Conservation (phyloP, 2,329 filamentous ascomycete species). For the Cercospora sp. region DNA sequence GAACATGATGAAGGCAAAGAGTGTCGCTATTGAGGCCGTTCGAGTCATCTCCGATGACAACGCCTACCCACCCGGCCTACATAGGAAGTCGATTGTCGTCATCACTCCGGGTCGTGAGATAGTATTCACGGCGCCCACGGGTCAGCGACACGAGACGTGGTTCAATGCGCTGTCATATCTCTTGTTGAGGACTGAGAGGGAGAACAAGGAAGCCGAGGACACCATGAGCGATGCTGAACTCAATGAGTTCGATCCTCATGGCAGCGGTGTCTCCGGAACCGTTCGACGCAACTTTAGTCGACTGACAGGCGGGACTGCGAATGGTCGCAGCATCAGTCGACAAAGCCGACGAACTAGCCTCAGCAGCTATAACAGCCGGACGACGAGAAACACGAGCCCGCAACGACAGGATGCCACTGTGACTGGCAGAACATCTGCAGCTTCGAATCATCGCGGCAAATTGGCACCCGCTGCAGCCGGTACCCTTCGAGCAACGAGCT, state of each 20-base stretch:
- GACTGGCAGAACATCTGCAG: slow-evolving; percentile 15
- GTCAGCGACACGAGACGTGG: slow-evolving; percentile 96
- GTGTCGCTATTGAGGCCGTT: slow-evolving; percentile 89
- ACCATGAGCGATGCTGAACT: slow-evolving; percentile 61
- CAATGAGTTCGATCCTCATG: slow-evolving; percentile 75
- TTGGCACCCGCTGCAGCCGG: slow-evolving; percentile 2
- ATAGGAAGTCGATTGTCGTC: slow-evolving; percentile 89
- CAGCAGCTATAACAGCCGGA: slow-evolving; percentile 51
- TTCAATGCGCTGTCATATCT: slow-evolving; percentile 96
- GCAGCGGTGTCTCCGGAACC: slow-evolving; percentile 36
- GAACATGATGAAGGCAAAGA: slow-evolving; percentile 77
- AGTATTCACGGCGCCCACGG: slow-evolving; percentile 92
- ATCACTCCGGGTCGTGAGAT: slow-evolving; percentile 84
- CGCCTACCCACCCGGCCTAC: slow-evolving; percentile 88
- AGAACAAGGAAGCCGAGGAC: slow-evolving; percentile 52
- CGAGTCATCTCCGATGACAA: slow-evolving; percentile 93
- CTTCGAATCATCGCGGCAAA: slow-evolving; percentile 9
- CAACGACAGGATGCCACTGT: slow-evolving; percentile 36
- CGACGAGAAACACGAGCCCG: slow-evolving; percentile 66
- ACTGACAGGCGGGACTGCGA: slow-evolving; percentile 47
- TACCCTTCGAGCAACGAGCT: slow-evolving; percentile 13
- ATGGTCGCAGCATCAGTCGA: slow-evolving; percentile 54
- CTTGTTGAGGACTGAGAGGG: slow-evolving; percentile 67
- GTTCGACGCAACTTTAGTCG: slow-evolving; percentile 55
- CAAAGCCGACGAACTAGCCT: slow-evolving; percentile 36